Conservation (phyloP, 78 protist genomes). For the Tieghemostelium lacteum region DNA sequence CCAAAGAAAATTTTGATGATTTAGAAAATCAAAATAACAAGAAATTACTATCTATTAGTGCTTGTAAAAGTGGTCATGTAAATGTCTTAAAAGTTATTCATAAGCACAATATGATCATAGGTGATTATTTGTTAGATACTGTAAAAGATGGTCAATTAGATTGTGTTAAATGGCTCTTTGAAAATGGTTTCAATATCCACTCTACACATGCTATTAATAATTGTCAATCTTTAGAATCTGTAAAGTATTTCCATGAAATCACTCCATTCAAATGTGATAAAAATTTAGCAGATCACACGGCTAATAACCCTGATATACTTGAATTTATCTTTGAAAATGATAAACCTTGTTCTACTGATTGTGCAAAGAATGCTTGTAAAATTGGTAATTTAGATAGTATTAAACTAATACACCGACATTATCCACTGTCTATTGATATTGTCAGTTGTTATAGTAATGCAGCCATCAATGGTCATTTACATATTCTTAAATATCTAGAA, state of each 20-base stretch:
- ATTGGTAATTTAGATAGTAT: slow-evolving; percentile 6
- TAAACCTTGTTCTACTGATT: too few species aligned
- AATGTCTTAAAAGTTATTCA: background rate
- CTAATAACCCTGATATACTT: too few species aligned
- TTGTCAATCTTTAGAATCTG: too few species aligned
- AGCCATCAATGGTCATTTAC: background rate
- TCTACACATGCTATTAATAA: too few species aligned
- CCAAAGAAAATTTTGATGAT: too few species aligned
- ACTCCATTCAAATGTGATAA: too few species aligned
- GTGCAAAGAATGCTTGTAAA: background rate
- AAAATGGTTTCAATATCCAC: too few species aligned
- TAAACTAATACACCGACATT: background rate
- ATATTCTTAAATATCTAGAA: background rate
- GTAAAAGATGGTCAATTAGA: background rate
- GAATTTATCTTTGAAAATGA: too few species aligned
- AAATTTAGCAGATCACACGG: too few species aligned
- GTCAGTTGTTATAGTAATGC: background rate
- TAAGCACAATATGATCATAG: background rate
- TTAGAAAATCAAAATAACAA: too few species aligned
- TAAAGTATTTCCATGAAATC: too few species aligned
- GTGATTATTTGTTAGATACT: background rate
- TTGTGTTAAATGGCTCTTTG: background rate
- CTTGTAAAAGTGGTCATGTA: background rate
- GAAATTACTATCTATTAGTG: too few species aligned
- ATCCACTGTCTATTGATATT: background rate